A percentile compares a stretch with the other conserved stretches of the same genome.
These are phyloP conservation scores for Pestalotiopsis sp. DNA, from an alignment of 2,329 filamentous ascomycete species.

Conservation along the genomic window DNA sequence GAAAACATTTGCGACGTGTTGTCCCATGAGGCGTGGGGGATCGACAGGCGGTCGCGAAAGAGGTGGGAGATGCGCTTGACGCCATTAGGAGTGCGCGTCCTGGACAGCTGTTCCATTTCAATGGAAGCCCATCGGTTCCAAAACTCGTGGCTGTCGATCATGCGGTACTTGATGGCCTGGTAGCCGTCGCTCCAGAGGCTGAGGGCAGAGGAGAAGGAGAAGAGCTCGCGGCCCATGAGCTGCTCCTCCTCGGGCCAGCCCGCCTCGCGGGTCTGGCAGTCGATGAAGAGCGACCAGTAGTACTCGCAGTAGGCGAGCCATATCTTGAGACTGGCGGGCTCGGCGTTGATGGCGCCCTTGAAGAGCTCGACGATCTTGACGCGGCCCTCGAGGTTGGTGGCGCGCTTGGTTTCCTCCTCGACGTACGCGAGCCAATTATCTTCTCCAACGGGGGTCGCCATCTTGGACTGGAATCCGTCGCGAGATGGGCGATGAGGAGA, in stretches of 20 bases:
- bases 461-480: conserved; percentile 27
- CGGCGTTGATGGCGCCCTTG: conserved; percentile 69
- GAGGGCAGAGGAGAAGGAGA: conserved; percentile 68
- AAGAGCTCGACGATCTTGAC: conserved; percentile 73
- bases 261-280: conserved; percentile 58
- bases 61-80: conserved; percentile 68
- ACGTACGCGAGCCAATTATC: conserved; percentile 78
- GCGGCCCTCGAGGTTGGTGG: conserved; percentile 66
- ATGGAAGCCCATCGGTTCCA: conserved; percentile 81
- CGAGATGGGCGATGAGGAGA: neutral
- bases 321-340: conserved; percentile 72
- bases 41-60: conserved; percentile 69
- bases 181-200: conserved; percentile 74
- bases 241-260: conserved; percentile 70
- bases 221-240: conserved; percentile 69
- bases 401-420: conserved; percentile 67
- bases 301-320: conserved; percentile 82
- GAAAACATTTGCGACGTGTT: conserved; percentile 77
- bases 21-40: conserved; percentile 76
- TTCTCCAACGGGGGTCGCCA: conserved; percentile 69
- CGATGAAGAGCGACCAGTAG: conserved; percentile 71
- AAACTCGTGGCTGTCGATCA: conserved; percentile 75
- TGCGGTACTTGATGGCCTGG: conserved; percentile 70
- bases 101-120: conserved; percentile 67
- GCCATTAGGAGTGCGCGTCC: conserved; percentile 55